Conservation (phyloP, 345 rosid genomes). For the thale cress (Arabidopsis thaliana) region TAIR10.1 NC_003075.7:15626001-15626500, state of each 20-base stretch:
- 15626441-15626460: too few species aligned
- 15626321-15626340: constrained; percentile 39
- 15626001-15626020: background rate
- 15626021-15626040: background rate
- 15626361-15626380: constrained; percentile 14
- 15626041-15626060: background rate
- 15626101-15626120: background rate
- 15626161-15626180: background rate
- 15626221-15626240: background rate
- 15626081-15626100: background rate
- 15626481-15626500: too few species aligned
- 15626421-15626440: too few species aligned
- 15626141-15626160: background rate
- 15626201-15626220: constrained; percentile 38
- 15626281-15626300: constrained; percentile 19
- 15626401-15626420: too few species aligned
- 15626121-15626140: background rate
- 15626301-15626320: constrained; percentile 26
- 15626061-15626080: background rate
- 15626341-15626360: background rate
- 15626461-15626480: too few species aligned
- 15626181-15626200: constrained; percentile 8
- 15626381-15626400: background rate
- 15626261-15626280: constrained; percentile 33
- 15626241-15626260: background rate